Evolutionary conservation across 2,329 filamentous ascomycete species (phyloP), one percentile per base, ranked within the genome.

Genomic region (Neonectria magnoliae): DNA sequence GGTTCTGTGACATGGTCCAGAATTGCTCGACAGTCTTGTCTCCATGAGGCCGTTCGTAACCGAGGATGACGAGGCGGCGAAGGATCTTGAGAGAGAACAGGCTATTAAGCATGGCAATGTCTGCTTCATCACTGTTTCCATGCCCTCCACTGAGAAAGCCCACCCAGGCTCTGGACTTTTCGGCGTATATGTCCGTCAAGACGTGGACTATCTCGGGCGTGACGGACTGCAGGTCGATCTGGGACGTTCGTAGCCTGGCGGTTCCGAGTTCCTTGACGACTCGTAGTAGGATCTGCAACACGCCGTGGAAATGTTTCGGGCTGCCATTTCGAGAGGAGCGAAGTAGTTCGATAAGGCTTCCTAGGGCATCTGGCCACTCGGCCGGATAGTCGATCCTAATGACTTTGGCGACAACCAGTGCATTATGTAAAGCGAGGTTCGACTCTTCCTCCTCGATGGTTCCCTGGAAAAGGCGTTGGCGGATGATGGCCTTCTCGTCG

Each of bases 201-300:
- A 96, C 83, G 71, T 91, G 90, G n/a, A 97, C 87, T 22, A 98
- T 87, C 76, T 97, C 93, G 0, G 94, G 93, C 0, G 94, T 89
- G 31, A 93, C 86, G 1, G 89, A 88, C 71, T 97, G 92, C 16
- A 99, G 82, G 41, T 89, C 91, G 1, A 90, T 89, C 73, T 94
- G 90, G 0, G 91, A 94, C 68, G 88, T 88, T 60, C 90, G 86
- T 52, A 98, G 80, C 47, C 93, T 87, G 2, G 92, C 94, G 0
- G 92, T 94, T 1, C 92, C 90, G 6, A 98, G 83, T 77, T 98
- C 96, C 80, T 98, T 99, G 74, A 97, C 90, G 29, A 97, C 89
- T 52, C 95, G 91, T 14, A 98, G 83, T 11, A 98, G 83, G 13
- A 97, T 89, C 57, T 93, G 84, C 47, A 98, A 85, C 8, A 89